phyloP scores from a whole-genome alignment of 495 filamentous ascomycete genomes.

The Penicillium robsamsonii region DNA sequence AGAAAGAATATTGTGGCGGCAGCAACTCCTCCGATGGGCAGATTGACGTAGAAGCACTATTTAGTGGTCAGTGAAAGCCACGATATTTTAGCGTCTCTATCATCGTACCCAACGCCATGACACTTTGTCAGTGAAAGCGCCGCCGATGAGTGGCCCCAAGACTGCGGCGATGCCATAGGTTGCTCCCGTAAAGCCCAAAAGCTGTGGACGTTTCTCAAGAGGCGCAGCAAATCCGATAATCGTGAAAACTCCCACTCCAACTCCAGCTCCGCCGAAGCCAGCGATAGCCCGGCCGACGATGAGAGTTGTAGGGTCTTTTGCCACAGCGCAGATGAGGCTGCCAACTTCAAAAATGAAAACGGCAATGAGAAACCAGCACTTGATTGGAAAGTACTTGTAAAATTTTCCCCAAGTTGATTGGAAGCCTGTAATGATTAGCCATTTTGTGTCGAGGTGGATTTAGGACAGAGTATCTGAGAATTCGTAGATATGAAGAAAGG shows the following conservation, averaged over 20 bases:
- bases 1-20: constrained; percentile 22
- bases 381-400: constrained; percentile 36
- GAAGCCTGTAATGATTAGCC: constrained; percentile 28
- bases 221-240: constrained; percentile 45
- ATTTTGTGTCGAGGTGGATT: not conserved
- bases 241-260: constrained; percentile 14
- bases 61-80: not conserved
- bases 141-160: constrained; percentile 50
- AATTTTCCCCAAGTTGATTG: constrained; percentile 46
- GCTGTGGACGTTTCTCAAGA: constrained; percentile 46
- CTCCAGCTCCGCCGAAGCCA: constrained; percentile 54
- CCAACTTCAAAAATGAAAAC: constrained; percentile 55
- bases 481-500: not conserved
- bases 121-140: constrained; percentile 49
- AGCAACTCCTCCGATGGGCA: constrained; percentile 28
- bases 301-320: constrained; percentile 36
- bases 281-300: constrained; percentile 73
- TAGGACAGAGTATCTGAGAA: not conserved
- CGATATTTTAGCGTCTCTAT: not conserved
- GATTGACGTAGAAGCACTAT: constrained; percentile 73
- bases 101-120: constrained; percentile 59
- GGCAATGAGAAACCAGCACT: constrained; percentile 56
- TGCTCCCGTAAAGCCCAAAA: constrained; percentile 47
- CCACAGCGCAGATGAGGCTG: constrained; percentile 24
- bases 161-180: constrained; percentile 45